phyloP scores from a whole-genome alignment of 352 stramenopile species.

The Globisporangium sylvaticum region DNA sequence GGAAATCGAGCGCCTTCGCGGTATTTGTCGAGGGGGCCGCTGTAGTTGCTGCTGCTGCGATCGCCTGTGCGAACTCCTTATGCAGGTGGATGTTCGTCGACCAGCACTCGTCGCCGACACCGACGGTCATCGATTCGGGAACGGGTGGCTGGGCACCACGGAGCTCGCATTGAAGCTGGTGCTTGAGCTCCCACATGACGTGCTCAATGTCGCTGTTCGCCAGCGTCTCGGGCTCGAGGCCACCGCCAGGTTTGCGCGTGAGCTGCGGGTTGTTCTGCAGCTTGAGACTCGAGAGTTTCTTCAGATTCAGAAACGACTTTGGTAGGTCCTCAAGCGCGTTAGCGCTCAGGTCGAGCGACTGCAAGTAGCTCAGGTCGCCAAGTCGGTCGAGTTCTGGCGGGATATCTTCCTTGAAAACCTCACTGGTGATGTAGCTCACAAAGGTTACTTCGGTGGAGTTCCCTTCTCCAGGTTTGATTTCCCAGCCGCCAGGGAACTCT shows the following conservation, averaged over 20 bases:
- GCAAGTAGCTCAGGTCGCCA: conserved; percentile 37
- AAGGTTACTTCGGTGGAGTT: conserved; percentile 43
- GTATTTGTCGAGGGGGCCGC: conserved; percentile 20
- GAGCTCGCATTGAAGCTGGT: conserved; percentile 43
- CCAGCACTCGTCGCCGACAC: conserved; percentile 53
- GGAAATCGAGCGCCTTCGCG: conserved; percentile 40
- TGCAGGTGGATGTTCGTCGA: conserved; percentile 69
- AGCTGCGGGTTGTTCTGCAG: conserved; percentile 51
- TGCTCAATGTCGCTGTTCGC: conserved; percentile 36
- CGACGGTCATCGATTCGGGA: conserved; percentile 32
- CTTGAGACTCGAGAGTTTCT: conserved; percentile 39
- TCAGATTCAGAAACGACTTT: conserved; percentile 41
- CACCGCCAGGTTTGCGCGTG: conserved; percentile 16
- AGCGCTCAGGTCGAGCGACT: conserved; percentile 50
- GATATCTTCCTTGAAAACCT: conserved; percentile 26
- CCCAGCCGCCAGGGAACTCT: conserved; percentile 40
- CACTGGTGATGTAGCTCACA: conserved; percentile 38
- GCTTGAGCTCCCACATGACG: conserved; percentile 51
- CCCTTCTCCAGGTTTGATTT: conserved; percentile 30
- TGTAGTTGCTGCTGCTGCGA: conserved; percentile 25
- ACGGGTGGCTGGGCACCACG: conserved; percentile 30
- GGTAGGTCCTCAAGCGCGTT: conserved; percentile 53
- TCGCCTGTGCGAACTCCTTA: conserved; percentile 39
- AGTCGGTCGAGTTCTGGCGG: conserved; percentile 52
- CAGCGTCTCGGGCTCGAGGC: conserved; percentile 40